A percentile compares a stretch with the other conserved stretches of the same genome.
These are phyloP conservation scores for Rhodamnia argentea DNA, from an alignment of 345 rosid species.

Conservation along the genomic window DNA sequence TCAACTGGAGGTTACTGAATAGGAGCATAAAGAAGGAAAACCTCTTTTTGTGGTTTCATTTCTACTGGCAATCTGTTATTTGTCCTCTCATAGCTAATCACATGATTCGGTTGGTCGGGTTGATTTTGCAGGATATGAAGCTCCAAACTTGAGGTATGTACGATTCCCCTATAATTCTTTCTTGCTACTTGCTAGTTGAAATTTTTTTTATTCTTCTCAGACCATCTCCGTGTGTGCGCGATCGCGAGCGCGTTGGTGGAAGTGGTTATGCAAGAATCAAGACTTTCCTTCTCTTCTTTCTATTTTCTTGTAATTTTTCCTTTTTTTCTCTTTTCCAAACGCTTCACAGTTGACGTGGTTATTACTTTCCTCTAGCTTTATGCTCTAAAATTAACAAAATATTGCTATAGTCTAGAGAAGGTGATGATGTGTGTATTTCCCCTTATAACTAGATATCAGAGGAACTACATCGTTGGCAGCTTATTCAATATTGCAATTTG, in stretches of 20 bases:
- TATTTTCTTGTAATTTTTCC: background rate
- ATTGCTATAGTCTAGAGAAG: background rate
- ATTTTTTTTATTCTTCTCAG: background rate
- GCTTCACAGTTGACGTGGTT: background rate
- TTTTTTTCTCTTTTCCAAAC: background rate
- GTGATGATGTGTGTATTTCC: background rate
- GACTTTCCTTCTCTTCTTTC: slow-evolving; percentile 2
- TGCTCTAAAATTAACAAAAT: background rate
- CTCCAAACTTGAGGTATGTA: slow-evolving; percentile 36
- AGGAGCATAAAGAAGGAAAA: background rate
- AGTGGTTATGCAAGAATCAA: slow-evolving; percentile 28
- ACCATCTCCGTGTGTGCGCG: background rate
- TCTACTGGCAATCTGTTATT: background rate
- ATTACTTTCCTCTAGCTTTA: background rate
- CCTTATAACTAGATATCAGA: background rate
- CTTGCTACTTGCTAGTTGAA: background rate
- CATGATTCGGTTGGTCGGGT: background rate
- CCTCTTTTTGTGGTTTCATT: background rate
- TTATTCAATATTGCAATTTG: background rate
- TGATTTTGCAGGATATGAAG: slow-evolving; percentile 27
- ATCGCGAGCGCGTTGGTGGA: background rate
- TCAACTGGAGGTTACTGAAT: background rate
- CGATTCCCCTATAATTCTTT: slow-evolving; percentile 1
- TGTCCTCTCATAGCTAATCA: background rate
- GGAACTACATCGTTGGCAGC: background rate